These are phyloP conservation scores for Nannochloropsis gaditana DNA, from an alignment of 108 stramenopile species.

Conservation along the genomic window DNA sequence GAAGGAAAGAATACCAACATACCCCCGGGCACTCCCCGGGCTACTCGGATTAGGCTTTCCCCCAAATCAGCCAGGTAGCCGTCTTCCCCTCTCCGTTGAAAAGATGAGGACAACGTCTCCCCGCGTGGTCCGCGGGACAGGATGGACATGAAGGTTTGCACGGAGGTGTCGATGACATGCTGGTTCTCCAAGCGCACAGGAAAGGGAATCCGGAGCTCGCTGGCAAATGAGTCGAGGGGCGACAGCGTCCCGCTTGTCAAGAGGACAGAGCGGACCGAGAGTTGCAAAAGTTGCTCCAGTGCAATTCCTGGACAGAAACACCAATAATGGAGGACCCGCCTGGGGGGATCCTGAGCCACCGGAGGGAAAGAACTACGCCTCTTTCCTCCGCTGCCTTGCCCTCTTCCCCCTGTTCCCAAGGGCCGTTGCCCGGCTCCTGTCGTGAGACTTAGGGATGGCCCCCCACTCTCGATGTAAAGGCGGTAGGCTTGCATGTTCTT, in stretches of 20 bases:
- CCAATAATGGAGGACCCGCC: slow-evolving; percentile 82
- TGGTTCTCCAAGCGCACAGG: slow-evolving; percentile 77
- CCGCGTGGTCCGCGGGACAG: slow-evolving; percentile 53
- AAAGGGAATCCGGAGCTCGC: slow-evolving; percentile 82
- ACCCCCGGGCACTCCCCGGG: slow-evolving; percentile 75
- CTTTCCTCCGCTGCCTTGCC: slow-evolving; percentile 44
- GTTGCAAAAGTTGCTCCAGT: slow-evolving; percentile 71
- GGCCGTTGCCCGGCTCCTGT: slow-evolving; percentile 21
- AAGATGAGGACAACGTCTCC: slow-evolving; percentile 69
- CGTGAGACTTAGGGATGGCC: background rate
- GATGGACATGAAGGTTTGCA: slow-evolving; percentile 52
- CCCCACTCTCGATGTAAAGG: slow-evolving; percentile 52
- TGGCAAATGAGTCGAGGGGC: slow-evolving; percentile 77
- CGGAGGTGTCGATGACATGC: slow-evolving; percentile 75
- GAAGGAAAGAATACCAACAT: slow-evolving; percentile 93
- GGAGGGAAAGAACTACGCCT: background rate
- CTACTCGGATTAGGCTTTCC: slow-evolving; percentile 68
- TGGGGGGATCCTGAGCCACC: slow-evolving; percentile 33
- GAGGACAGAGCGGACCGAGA: slow-evolving; percentile 73
- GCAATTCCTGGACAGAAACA: slow-evolving; percentile 93
- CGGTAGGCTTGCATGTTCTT: slow-evolving; percentile 56
- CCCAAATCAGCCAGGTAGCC: slow-evolving; percentile 88
- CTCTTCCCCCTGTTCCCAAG: slow-evolving; percentile 48
- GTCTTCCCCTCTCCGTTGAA: slow-evolving; percentile 62
- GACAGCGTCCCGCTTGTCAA: slow-evolving; percentile 89